These are phyloP conservation scores for Coniochaeta sp. DNA, from an alignment of 2,329 filamentous ascomycete genomes.

Conservation along the genomic window DNA sequence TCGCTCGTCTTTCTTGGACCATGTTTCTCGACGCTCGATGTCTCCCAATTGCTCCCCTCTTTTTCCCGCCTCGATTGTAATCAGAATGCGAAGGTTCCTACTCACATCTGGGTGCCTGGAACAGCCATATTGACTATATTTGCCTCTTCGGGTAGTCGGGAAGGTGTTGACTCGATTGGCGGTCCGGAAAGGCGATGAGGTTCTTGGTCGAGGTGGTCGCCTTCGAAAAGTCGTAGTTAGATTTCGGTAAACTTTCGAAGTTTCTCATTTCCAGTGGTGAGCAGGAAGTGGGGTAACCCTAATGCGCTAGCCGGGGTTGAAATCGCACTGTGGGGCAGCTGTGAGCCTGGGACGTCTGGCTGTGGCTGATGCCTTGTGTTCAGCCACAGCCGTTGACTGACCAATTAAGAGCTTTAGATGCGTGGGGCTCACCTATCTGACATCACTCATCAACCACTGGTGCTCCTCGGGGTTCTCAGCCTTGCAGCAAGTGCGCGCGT, in stretches of 20 bases:
- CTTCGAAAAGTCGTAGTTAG: constrained; percentile 1
- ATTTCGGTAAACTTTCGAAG: not conserved
- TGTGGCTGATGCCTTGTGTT: not conserved
- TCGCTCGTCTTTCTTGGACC: not conserved
- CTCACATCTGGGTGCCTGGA: constrained; percentile 57
- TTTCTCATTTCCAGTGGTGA: not conserved
- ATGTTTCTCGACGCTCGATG: not conserved
- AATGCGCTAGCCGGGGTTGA: constrained; percentile 6
- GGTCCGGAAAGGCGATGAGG: constrained; percentile 20
- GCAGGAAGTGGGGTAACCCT: constrained; percentile 7
- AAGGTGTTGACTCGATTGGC: constrained; percentile 2
- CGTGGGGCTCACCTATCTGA: not conserved
- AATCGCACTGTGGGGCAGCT: not conserved
- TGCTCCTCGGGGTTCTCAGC: not conserved
- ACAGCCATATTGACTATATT: constrained; percentile 49
- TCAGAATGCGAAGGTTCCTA: constrained; percentile 11
- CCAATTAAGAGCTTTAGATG: not conserved
- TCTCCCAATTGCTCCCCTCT: not conserved
- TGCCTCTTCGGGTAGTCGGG: constrained; percentile 17
- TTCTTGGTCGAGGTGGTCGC: not conserved
- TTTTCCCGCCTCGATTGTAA: not conserved
- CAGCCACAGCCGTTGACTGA: not conserved
- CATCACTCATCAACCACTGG: not conserved
- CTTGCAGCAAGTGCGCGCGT: not conserved
- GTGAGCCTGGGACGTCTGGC: not conserved